Conservation (phyloP, 2,329 filamentous ascomycete species). For the Pochonia chlamydosporia region DNA sequence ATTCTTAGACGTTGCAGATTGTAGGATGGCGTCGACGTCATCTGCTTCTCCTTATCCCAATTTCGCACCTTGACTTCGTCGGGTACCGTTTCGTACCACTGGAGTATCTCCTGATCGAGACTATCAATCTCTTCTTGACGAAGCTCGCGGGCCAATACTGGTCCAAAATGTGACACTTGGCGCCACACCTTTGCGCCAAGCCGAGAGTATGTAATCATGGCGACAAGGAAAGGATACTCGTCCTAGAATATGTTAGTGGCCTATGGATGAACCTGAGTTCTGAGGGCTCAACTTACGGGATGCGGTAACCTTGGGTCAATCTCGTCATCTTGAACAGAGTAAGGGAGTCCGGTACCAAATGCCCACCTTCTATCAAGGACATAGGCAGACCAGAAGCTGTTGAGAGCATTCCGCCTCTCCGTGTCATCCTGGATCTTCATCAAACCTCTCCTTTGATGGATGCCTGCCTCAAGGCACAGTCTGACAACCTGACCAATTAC, state of each 20-base stretch:
- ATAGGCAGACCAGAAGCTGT: slow-evolving; percentile 82
- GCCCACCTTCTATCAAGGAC: slow-evolving; percentile 83
- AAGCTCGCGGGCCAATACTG: slow-evolving; percentile 54
- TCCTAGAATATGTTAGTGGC: slow-evolving; percentile 26
- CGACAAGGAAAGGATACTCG: slow-evolving; percentile 64
- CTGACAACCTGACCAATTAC: slow-evolving; percentile 78
- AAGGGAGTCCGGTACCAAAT: slow-evolving; percentile 83
- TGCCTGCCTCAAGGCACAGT: slow-evolving; percentile 72
- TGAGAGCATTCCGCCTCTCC: slow-evolving; percentile 61
- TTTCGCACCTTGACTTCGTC: slow-evolving; percentile 52
- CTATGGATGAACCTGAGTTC: not conserved
- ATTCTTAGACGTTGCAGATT: slow-evolving; percentile 70
- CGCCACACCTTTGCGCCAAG: slow-evolving; percentile 85
- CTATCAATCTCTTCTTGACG: slow-evolving; percentile 71
- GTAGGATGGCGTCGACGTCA: slow-evolving; percentile 53
- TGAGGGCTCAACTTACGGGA: slow-evolving; percentile 51
- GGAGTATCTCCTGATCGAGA: slow-evolving; percentile 75
- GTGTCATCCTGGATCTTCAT: slow-evolving; percentile 62
- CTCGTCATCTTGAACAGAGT: slow-evolving; percentile 77
- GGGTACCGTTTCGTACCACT: slow-evolving; percentile 78
- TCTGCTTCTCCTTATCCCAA: slow-evolving; percentile 49
- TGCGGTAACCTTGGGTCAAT: slow-evolving; percentile 75
- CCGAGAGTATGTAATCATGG: slow-evolving; percentile 79
- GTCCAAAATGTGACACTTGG: slow-evolving; percentile 65
- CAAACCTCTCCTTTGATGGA: slow-evolving; percentile 75